Evolutionary conservation across 352 stramenopile species (phyloP).

Genomic region (Salisapilia sapeloensis): DNA sequence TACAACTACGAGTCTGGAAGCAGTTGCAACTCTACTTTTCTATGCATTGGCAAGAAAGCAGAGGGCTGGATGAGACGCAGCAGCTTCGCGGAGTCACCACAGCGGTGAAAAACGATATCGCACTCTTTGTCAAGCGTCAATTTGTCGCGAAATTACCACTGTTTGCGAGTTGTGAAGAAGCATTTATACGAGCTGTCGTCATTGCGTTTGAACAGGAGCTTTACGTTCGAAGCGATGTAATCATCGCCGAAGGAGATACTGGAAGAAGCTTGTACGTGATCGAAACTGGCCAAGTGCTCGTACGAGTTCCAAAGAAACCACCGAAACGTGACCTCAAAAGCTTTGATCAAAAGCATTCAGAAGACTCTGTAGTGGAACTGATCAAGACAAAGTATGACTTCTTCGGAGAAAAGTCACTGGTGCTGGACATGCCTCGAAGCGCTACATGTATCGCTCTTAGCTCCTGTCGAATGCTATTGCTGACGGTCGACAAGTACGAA

Average conservation of each 20-base stretch:
- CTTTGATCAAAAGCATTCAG: conserved; percentile 3
- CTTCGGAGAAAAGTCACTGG: conserved; percentile 24
- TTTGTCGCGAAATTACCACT: conserved; percentile 39
- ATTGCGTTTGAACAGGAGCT: conserved; percentile 9
- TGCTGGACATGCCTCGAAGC: conserved; percentile 20
- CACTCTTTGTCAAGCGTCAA: conserved; percentile 38
- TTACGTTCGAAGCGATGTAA: conserved; percentile 7
- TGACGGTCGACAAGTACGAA: conserved; percentile 23
- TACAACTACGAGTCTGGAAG: conserved; percentile 26
- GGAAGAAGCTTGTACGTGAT: conserved; percentile 12
- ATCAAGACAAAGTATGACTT: conserved; percentile 24
- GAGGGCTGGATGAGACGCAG: conserved; percentile 38
- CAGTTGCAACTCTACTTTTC: conserved; percentile 68
- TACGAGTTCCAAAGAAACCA: conserved; percentile 10
- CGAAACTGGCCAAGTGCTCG: conserved; percentile 23
- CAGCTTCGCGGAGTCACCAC: conserved; percentile 28
- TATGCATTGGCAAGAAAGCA: conserved; percentile 46
- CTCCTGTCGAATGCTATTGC: conserved; percentile 20
- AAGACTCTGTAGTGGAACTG: conserved; percentile 8
- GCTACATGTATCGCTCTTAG: conserved; percentile 21
- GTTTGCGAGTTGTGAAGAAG: conserved; percentile 34
- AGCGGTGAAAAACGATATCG: conserved; percentile 34
- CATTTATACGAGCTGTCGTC: conserved; percentile 38
- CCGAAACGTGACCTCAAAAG: too few relatives aligned
- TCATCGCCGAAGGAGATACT: conserved; percentile 6